Evolutionary conservation across 2,329 filamentous ascomycete species (phyloP).

Genomic region (Curvularia lunata): DNA sequence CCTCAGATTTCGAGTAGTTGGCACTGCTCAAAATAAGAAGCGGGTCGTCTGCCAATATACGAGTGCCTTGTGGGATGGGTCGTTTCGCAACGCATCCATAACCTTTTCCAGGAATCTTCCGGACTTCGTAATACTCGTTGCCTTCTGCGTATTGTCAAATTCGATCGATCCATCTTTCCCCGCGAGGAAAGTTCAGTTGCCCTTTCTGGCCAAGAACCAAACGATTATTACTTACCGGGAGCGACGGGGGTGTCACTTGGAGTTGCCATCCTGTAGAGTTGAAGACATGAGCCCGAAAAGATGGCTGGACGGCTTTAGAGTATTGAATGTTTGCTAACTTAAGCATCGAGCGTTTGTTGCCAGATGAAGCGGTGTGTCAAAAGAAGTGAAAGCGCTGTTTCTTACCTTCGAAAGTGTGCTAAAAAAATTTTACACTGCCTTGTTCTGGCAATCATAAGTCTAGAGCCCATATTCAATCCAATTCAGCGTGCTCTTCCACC

Average conservation of each 20-base stretch:
- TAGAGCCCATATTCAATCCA: no score
- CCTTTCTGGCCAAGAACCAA: background rate
- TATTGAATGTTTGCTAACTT: background rate
- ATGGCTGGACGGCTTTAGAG: background rate
- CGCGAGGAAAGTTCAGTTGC: background rate
- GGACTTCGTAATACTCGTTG: constrained; percentile 42
- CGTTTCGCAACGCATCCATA: constrained; percentile 51
- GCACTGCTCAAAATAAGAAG: constrained; percentile 45
- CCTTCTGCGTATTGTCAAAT: constrained; percentile 3
- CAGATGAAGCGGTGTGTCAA: background rate
- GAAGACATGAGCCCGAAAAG: background rate
- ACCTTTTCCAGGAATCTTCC: constrained; percentile 47
- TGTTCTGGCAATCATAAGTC: no score
- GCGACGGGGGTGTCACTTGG: background rate
- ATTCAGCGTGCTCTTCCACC: no score
- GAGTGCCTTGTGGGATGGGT: constrained; percentile 47
- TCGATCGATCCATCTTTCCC: background rate
- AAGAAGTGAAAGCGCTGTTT: no score
- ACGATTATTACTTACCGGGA: constrained; percentile 2
- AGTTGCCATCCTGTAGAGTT: background rate
- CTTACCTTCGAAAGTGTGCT: no score
- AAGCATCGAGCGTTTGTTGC: background rate
- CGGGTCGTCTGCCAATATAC: constrained; percentile 50
- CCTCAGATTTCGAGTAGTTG: constrained; percentile 43
- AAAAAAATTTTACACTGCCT: no score